Conservation (phyloP, 768 basidiomycete species). For the Trametes elegans region DNA sequence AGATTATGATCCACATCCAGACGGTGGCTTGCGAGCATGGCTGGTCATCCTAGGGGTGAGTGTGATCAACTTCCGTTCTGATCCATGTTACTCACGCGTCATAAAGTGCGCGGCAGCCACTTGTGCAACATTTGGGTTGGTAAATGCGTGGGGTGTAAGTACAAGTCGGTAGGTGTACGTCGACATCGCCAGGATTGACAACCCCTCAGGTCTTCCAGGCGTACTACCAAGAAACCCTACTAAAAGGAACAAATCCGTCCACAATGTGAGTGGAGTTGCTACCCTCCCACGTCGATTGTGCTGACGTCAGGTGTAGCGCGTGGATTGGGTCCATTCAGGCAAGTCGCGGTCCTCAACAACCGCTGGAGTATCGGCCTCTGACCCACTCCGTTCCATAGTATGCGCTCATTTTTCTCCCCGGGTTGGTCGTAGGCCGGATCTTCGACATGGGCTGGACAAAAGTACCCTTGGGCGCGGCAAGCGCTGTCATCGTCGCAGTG, state of each 20-base stretch:
- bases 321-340: conserved; percentile 84
- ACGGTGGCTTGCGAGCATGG: conserved; percentile 47
- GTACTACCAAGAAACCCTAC: conserved; percentile 58
- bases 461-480: conserved; percentile 45
- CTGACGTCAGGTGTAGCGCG: conserved; percentile 41
- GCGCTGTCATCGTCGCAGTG: conserved; percentile 47
- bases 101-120: conserved; percentile 33
- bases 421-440: conserved; percentile 60
- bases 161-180: background rate
- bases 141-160: conserved; percentile 75
- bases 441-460: conserved; percentile 74
- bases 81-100: background rate
- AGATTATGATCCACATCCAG: conserved; percentile 33
- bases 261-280: conserved; percentile 45
- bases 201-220: conserved; percentile 61
- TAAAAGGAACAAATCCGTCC: conserved; percentile 52
- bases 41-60: conserved; percentile 40
- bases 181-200: background rate
- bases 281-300: background rate
- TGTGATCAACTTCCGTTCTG: background rate
- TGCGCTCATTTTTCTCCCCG: conserved; percentile 60
- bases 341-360: background rate
- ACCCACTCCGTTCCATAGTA: conserved; percentile 41
- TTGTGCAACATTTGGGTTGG: conserved; percentile 60
- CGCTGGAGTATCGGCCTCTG: too few species aligned